These are phyloP conservation scores for Trichoderma asperellum DNA, from an alignment of 2,329 filamentous ascomycete species.

Conservation along the genomic window DNA sequence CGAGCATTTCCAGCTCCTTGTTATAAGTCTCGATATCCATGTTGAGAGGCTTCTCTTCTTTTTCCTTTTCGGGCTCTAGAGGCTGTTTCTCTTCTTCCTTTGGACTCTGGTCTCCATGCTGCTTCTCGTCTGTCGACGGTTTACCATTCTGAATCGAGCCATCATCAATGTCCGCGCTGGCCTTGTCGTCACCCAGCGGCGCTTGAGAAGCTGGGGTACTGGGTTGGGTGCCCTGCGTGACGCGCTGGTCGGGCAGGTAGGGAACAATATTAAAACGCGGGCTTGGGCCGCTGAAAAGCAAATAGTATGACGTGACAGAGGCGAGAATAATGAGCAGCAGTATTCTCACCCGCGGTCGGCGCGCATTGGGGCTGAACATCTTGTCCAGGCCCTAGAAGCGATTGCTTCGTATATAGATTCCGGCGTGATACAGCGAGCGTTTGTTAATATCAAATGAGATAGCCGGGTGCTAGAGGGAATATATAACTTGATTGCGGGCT, in stretches of 20 bases:
- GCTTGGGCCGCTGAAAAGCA: conserved; percentile 46
- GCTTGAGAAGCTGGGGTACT: background rate
- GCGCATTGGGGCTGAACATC: conserved; percentile 40
- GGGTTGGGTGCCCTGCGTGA: background rate
- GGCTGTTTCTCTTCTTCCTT: background rate
- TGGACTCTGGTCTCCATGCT: background rate
- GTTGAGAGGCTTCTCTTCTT: conserved; percentile 31
- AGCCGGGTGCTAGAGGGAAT: background rate
- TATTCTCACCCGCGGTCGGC: conserved; percentile 48
- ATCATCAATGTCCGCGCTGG: conserved; percentile 24
- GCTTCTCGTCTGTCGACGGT: background rate
- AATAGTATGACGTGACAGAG: conserved; percentile 48
- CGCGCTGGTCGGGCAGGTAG: conserved; percentile 32
- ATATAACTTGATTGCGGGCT: conserved; percentile 13
- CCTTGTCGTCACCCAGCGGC: background rate
- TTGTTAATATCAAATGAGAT: background rate
- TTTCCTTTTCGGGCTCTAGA: conserved; percentile 8
- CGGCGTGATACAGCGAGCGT: background rate
- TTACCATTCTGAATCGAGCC: conserved; percentile 25
- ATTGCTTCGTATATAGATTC: conserved; percentile 1
- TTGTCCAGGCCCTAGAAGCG: conserved; percentile 36
- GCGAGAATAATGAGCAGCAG: conserved; percentile 48
- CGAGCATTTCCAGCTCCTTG: conserved; percentile 28
- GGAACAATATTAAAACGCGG: conserved; percentile 44
- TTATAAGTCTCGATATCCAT: conserved; percentile 30